Conservation (phyloP, 73 alveolate species). For the Stentor roeselii region DNA sequence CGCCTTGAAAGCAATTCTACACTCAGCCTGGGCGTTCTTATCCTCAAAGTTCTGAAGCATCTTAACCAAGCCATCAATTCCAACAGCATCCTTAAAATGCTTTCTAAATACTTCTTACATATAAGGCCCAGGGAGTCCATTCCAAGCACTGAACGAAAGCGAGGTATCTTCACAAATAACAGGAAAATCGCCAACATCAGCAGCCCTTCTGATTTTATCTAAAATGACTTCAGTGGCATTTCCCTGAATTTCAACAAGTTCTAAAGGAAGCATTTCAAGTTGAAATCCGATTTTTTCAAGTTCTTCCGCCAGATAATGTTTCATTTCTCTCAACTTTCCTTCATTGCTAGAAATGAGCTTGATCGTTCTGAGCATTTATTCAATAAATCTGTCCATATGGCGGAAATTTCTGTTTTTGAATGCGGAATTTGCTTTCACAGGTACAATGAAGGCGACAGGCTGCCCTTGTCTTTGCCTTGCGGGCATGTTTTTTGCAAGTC, state of each 20-base stretch:
- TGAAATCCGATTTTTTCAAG: background rate
- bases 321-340: background rate
- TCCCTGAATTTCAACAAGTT: conserved; percentile 75
- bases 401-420: conserved; percentile 43
- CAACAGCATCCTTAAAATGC: conserved; percentile 66
- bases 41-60: conserved; percentile 74
- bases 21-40: conserved; percentile 81
- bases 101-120: conserved; percentile 54
- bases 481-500: conserved; percentile 54
- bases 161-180: conserved; percentile 86
- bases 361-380: background rate
- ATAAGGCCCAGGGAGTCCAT: conserved; percentile 95
- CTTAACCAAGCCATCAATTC: conserved; percentile 74
- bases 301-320: background rate
- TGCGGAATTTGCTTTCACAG: conserved; percentile 53
- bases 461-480: conserved; percentile 51
- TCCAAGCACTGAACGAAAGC: conserved; percentile 77
- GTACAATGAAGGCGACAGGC: conserved; percentile 36
- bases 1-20: conserved; percentile 72
- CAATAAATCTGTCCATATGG: too few species aligned
- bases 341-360: background rate
- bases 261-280: background rate
- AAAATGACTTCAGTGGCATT: conserved; percentile 75
- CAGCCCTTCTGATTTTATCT: conserved; percentile 70
- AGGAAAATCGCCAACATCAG: conserved; percentile 45